Evolutionary conservation across 169 alveolate genomes (phyloP), one percentile per base, ranked within the genome.

Genomic region (Plasmodium blacklocki): DNA sequence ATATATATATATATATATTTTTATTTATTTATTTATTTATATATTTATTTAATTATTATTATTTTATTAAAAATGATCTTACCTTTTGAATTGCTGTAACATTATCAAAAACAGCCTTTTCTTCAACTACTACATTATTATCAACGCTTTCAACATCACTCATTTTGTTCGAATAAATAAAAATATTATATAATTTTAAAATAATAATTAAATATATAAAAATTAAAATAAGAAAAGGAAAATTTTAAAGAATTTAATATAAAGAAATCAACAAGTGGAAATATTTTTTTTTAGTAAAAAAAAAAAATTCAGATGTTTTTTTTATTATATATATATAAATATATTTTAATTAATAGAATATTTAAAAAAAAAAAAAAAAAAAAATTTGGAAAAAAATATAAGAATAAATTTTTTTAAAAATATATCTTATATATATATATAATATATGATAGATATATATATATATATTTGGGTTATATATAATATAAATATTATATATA

Each of bases 51-150:
- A 62, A 4, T 12, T 8, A 39, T 62, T 62, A 6, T 12, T 62
- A 62, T 26, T 19, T 62, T 9, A 12, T 21, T 18, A 19, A 62
- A 23, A 62, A 62, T 15, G 47, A 64, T 56, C 23, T 83, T 83
- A 83, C 91, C 63, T 83, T 83, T 54, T 83, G 91, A 14, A 93
- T 89, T 11, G 94, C 96, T 62, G 96, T 83, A 49, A 93, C 66
- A 45, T 88, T 68, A 21, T 90, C 93, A 39, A 86, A 92, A 56
- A 92, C 96, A n/a, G 80, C 90, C 63, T 88, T 93, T 72, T 93
- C 92, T 45, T 91, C 95, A 39, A 73, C 73, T 58, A 83, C 91
- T 50, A 83, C 85, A 52, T 83, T 68, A 50, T 67, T 70, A 7
- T 83, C 91, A 83, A 68, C 85, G 29, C 91, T 83, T 29, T 83